Evolutionary conservation across 2,329 filamentous ascomycete species (phyloP).

Genomic region (Penicillium sp.): DNA sequence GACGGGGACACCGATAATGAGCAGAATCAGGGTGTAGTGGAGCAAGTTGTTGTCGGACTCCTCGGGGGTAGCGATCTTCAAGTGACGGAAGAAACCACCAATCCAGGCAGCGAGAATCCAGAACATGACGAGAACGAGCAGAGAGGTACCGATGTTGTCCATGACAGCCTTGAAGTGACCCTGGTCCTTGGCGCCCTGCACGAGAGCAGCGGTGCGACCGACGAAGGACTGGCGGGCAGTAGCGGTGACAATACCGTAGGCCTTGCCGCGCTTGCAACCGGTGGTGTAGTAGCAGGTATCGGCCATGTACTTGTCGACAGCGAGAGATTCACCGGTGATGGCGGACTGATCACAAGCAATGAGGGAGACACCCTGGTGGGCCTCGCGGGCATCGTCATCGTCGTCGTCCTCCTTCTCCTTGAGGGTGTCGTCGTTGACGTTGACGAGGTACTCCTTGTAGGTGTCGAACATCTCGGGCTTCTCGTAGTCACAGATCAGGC

Average conservation of each 20-base stretch:
- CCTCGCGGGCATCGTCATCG: conserved; percentile 52
- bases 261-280: conserved; percentile 77
- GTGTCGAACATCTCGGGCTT: conserved; percentile 65
- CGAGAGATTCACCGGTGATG: conserved; percentile 77
- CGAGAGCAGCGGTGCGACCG: conserved; percentile 70
- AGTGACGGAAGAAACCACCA: conserved; percentile 72
- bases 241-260: conserved; percentile 66
- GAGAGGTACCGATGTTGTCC: conserved; percentile 73
- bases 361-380: conserved; percentile 63
- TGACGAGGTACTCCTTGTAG: conserved; percentile 64
- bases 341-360: conserved; percentile 75
- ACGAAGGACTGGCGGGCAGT: conserved; percentile 73
- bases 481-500: conserved; percentile 71
- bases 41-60: conserved; percentile 62
- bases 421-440: conserved; percentile 59
- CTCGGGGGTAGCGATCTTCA: conserved; percentile 55
- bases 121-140: conserved; percentile 74
- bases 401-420: conserved; percentile 61
- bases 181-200: conserved; percentile 71
- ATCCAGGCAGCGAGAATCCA: conserved; percentile 75
- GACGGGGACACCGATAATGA: conserved; percentile 77
- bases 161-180: conserved; percentile 82
- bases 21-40: conserved; percentile 66
- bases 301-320: conserved; percentile 62
- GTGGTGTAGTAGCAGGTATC: conserved; percentile 76